Conservation (phyloP, 192 early-diverging fungal genomes). For the Chytriomyces sp. region DNA sequence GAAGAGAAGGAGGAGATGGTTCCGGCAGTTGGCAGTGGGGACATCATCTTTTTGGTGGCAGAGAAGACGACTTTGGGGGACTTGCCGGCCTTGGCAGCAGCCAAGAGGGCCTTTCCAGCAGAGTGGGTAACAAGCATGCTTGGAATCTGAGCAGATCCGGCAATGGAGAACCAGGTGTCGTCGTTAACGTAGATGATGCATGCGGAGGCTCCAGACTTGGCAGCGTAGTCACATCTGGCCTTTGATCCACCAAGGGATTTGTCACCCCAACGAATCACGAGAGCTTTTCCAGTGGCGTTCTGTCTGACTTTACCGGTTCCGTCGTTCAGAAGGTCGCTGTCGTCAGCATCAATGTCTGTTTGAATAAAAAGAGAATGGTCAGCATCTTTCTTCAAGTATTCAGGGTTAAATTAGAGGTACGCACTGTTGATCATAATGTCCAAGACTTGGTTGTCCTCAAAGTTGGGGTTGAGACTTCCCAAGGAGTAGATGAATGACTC, state of each 20-base stretch:
- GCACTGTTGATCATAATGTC: constrained; percentile 34
- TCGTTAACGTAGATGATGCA: constrained; percentile 47
- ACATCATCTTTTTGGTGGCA: constrained; percentile 45
- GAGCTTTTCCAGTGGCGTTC: constrained; percentile 38
- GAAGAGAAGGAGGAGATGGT: constrained; percentile 75
- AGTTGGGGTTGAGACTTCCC: background rate
- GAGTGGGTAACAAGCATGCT: constrained; percentile 14
- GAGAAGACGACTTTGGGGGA: constrained; percentile 51
- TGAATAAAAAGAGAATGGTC: background rate
- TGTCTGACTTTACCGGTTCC: constrained; percentile 11
- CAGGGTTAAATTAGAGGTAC: background rate
- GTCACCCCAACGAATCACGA: constrained; percentile 42
- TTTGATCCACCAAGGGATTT: constrained; percentile 10
- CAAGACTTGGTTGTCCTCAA: background rate
- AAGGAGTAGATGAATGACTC: background rate
- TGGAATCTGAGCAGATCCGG: constrained; percentile 25
- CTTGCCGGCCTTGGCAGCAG: constrained; percentile 35
- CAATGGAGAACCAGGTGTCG: constrained; percentile 19
- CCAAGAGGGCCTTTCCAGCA: constrained; percentile 29
- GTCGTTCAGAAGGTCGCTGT: constrained; percentile 28
- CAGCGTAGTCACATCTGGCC: constrained; percentile 35
- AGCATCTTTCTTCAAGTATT: background rate
- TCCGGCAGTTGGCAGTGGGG: constrained; percentile 57
- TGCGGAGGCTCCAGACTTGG: constrained; percentile 31
- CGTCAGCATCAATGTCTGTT: constrained; percentile 38